Evolutionary conservation across 768 basidiomycete genomes (phyloP).

Genomic region (Panaeolus papilionaceus): DNA sequence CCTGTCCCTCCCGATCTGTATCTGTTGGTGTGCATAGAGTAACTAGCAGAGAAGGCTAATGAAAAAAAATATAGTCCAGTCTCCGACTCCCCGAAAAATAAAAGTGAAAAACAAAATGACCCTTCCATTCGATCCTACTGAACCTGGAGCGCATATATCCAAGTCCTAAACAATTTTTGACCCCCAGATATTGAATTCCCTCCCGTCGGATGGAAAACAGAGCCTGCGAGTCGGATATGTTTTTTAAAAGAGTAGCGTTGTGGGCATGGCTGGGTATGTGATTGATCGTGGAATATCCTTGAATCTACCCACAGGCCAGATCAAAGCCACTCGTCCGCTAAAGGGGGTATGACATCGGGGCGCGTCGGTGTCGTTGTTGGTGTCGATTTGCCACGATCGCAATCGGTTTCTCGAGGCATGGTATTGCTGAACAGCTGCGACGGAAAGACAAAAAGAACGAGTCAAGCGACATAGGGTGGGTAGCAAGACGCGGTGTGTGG

Average conservation of each 20-base stretch:
- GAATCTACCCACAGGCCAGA: not conserved
- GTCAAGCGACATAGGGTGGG: not conserved
- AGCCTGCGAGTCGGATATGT: not conserved
- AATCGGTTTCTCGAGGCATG: too few relatives aligned
- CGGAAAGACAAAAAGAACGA: too few relatives aligned
- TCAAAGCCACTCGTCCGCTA: not conserved
- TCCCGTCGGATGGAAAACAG: not conserved
- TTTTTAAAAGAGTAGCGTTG: not conserved
- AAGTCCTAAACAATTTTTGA: not conserved
- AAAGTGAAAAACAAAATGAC: not conserved
- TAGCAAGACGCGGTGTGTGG: too few relatives aligned
- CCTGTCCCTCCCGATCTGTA: not conserved
- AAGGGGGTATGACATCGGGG: not conserved
- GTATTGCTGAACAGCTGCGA: too few relatives aligned
- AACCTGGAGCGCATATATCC: not conserved
- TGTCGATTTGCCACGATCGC: too few relatives aligned
- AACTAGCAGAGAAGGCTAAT: not conserved
- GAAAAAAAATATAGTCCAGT: not conserved
- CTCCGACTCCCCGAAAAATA: not conserved
- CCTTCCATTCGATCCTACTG: not conserved
- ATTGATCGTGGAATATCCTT: too few relatives aligned
- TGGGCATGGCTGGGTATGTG: not conserved
- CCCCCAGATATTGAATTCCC: too few relatives aligned
- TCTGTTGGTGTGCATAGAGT: not conserved
- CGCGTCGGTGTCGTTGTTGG: not conserved